These are phyloP conservation scores for Elongisporangium anandrum DNA, from an alignment of 352 stramenopile species.

Conservation along the genomic window DNA sequence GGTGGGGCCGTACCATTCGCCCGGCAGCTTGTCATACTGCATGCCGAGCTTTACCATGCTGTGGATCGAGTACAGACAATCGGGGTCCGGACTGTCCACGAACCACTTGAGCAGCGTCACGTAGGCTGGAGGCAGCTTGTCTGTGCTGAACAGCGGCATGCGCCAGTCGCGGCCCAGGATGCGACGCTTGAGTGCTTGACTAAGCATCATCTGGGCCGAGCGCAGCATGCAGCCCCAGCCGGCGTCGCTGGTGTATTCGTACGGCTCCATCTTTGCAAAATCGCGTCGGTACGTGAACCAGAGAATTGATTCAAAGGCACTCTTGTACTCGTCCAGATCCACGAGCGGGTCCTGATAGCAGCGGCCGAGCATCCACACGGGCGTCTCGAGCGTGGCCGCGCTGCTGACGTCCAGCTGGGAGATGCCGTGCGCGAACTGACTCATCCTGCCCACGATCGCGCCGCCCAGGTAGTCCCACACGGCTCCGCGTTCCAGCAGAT, in stretches of 20 bases:
- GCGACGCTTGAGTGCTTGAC: conserved; percentile 83
- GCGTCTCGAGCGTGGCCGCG: conserved; percentile 22
- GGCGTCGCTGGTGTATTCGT: conserved; percentile 88
- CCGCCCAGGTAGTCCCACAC: conserved; percentile 31
- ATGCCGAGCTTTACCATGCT: conserved; percentile 89
- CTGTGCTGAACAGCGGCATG: conserved; percentile 28
- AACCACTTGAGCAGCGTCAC: conserved; percentile 81
- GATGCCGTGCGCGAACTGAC: conserved; percentile 81
- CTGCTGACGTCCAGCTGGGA: conserved; percentile 55
- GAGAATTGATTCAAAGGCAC: conserved; percentile 58
- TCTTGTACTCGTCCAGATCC: conserved; percentile 49
- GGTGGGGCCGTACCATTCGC: conserved; percentile 92
- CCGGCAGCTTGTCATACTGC: conserved; percentile 88
- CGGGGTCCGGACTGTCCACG: conserved; percentile 64
- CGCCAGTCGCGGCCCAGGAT: conserved; percentile 50
- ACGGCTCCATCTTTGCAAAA: conserved; percentile 84
- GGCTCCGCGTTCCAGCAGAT: not conserved
- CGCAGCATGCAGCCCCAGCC: conserved; percentile 97
- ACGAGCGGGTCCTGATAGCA: conserved; percentile 27
- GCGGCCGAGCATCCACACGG: conserved; percentile 46
- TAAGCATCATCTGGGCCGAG: conserved; percentile 93
- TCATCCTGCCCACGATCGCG: conserved; percentile 52
- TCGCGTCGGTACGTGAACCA: conserved; percentile 91
- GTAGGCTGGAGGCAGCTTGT: conserved; percentile 35
- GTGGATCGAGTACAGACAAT: conserved; percentile 87